These are phyloP conservation scores for Mucor irregularis DNA, from an alignment of 371 early-diverging fungal species.

Conservation along the genomic window DNA sequence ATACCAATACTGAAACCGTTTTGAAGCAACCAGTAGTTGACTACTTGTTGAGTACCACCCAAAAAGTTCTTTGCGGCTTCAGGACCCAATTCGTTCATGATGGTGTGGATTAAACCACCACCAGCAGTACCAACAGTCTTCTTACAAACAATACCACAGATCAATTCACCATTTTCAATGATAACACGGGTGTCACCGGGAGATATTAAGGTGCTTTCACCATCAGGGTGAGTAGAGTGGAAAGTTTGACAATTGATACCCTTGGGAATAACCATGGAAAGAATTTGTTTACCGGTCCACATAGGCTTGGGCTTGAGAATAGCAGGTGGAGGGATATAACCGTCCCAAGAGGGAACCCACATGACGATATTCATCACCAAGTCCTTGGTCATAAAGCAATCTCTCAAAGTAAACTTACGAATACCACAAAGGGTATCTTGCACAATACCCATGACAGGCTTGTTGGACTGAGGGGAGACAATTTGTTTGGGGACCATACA, in stretches of 20 bases:
- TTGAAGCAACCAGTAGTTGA: slow-evolving; percentile 96
- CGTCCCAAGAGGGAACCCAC: slow-evolving; percentile 97
- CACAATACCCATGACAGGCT: slow-evolving; percentile 99
- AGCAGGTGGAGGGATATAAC: slow-evolving; percentile 89
- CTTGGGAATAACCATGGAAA: slow-evolving; percentile 92
- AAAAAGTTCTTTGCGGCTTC: slow-evolving; percentile 92
- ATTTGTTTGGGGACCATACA: slow-evolving; percentile 99
- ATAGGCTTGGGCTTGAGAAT: slow-evolving; percentile 95
- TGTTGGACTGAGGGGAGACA: slow-evolving; percentile 98
- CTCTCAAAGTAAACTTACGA: slow-evolving; percentile 95
- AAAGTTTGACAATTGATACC: slow-evolving; percentile 84
- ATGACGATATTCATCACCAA: slow-evolving; percentile 93
- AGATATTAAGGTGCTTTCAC: slow-evolving; percentile 74
- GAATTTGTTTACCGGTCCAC: slow-evolving; percentile 99
- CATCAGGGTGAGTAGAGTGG: slow-evolving; percentile 85
- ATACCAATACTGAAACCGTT: slow-evolving; percentile 99
- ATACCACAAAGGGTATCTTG: slow-evolving; percentile 99
- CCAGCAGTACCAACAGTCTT: slow-evolving; percentile 95
- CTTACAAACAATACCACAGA: slow-evolving; percentile 97
- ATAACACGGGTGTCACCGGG: slow-evolving; percentile 93
- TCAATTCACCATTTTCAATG: slow-evolving; percentile 93
- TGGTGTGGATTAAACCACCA: slow-evolving; percentile 96
- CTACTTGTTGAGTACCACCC: slow-evolving; percentile 93
- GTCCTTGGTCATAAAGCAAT: slow-evolving; percentile 90
- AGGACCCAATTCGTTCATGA: slow-evolving; percentile 95